Percentiles rank a stretch among this genome's conserved stretches.
These are phyloP conservation scores for Cryomyces minteri DNA, from an alignment of 495 filamentous ascomycete genomes.

Conservation along the genomic window DNA sequence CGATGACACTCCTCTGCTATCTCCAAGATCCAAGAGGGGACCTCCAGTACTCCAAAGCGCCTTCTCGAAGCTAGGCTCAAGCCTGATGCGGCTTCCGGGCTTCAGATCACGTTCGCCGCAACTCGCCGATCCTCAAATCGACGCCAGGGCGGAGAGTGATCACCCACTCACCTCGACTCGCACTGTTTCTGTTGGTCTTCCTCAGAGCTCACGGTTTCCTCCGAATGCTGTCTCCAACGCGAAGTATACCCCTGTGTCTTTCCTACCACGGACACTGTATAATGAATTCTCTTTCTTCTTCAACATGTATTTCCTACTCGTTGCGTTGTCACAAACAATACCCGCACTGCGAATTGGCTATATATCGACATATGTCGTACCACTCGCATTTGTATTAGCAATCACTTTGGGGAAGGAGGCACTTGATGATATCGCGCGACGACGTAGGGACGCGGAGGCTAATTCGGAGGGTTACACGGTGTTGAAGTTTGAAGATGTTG, in stretches of 20 bases:
- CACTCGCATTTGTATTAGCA: slow-evolving; percentile 73
- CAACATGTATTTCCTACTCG: slow-evolving; percentile 95
- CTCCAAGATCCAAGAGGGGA: background rate
- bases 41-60: background rate
- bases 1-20: slow-evolving; percentile 17
- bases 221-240: slow-evolving; percentile 87
- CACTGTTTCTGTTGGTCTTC: slow-evolving; percentile 17
- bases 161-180: slow-evolving; percentile 17
- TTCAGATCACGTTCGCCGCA: slow-evolving; percentile 5
- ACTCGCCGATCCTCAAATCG: slow-evolving; percentile 2
- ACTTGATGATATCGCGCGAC: slow-evolving; percentile 73
- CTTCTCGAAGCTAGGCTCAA: background rate
- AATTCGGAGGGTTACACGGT: slow-evolving; percentile 85
- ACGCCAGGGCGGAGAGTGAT: slow-evolving; percentile 11
- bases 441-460: slow-evolving; percentile 77
- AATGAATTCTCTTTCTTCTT: slow-evolving; percentile 99
- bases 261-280: slow-evolving; percentile 83
- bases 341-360: slow-evolving; percentile 82
- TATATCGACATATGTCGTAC: slow-evolving; percentile 84
- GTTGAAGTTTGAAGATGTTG: slow-evolving; percentile 37
- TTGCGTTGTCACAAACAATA: slow-evolving; percentile 84
- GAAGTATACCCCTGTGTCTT: slow-evolving; percentile 93
- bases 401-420: slow-evolving; percentile 95
- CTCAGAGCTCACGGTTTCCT: slow-evolving; percentile 40
- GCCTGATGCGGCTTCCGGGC: slow-evolving; percentile 6